Conservation (phyloP, 176 grass and related monocot genomes). For the Rhynchospora tenuis region DNA sequence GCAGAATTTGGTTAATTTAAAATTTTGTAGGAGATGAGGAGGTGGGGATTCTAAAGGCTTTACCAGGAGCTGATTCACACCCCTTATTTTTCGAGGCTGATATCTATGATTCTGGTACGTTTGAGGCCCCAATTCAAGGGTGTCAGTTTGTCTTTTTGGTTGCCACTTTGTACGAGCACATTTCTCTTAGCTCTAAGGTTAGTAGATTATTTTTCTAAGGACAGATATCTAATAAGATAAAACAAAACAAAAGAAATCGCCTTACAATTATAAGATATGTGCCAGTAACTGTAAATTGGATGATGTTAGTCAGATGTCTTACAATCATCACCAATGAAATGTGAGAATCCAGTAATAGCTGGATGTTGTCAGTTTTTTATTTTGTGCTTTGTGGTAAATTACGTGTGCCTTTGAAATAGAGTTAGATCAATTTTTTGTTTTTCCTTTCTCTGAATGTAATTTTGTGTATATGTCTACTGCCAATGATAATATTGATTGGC, state of each 20-base stretch:
- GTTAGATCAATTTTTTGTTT: too few species aligned
- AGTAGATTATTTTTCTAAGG: neutral
- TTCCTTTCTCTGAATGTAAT: too few species aligned
- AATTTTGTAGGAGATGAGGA: constrained; percentile 41
- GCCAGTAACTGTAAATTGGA: neutral
- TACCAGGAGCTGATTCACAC: constrained; percentile 39
- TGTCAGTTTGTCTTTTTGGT: constrained; percentile 68
- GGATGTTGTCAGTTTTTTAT: too few species aligned
- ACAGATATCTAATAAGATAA: neutral
- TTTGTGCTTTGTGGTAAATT: too few species aligned
- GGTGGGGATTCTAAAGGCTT: constrained; percentile 17
- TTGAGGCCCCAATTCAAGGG: constrained; percentile 48
- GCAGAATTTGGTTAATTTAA: neutral
- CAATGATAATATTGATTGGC: too few species aligned
- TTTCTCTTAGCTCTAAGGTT: constrained; percentile 38
- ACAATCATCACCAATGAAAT: too few species aligned
- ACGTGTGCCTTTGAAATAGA: too few species aligned
- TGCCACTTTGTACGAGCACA: constrained; percentile 37
- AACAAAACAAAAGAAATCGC: neutral
- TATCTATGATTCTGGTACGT: constrained; percentile 44
- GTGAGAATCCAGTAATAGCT: too few species aligned
- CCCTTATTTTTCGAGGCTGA: constrained; percentile 61
- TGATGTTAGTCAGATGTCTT: neutral
- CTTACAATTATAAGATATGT: neutral
- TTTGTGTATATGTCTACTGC: too few species aligned